Evolutionary conservation across 768 basidiomycete genomes (phyloP).

Genomic region (Podaxis sp.): DNA sequence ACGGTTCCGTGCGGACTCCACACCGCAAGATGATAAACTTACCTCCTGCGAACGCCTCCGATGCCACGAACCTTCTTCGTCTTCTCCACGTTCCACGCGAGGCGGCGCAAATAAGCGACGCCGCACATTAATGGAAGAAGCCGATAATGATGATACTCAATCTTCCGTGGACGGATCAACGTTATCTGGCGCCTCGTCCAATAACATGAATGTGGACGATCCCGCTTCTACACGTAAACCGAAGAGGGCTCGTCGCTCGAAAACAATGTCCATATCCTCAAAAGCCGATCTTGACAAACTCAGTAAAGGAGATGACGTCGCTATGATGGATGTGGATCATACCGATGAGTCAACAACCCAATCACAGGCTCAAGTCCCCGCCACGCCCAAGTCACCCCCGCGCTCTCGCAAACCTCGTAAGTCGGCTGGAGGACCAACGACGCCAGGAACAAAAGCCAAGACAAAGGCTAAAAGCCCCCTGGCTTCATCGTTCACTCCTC

Average conservation of each 20-base stretch:
- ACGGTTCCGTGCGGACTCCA: slow-evolving; percentile 76
- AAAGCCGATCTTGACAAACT: neutral
- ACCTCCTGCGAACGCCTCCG: slow-evolving; percentile 54
- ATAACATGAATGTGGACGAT: slow-evolving; percentile 14
- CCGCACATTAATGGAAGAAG: slow-evolving; percentile 20
- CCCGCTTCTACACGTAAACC: slow-evolving; percentile 4
- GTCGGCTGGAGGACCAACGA: slow-evolving; percentile 3
- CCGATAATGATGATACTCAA: slow-evolving; percentile 14
- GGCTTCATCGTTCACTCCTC: slow-evolving; percentile 11
- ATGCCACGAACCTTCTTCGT: slow-evolving; percentile 47
- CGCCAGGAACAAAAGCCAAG: slow-evolving; percentile 11
- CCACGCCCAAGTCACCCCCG: slow-evolving; percentile 15
- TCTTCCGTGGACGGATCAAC: slow-evolving; percentile 12
- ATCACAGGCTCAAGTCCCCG: slow-evolving; percentile 5
- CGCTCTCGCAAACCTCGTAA: slow-evolving; percentile 15
- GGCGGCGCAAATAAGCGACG: slow-evolving; percentile 29
- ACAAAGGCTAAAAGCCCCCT: slow-evolving; percentile 5
- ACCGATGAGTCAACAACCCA: neutral
- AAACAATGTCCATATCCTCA: slow-evolving; percentile 11
- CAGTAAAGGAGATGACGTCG: slow-evolving; percentile 6
- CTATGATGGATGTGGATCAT: slow-evolving; percentile 12
- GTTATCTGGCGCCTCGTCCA: slow-evolving; percentile 5
- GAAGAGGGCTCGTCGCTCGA: slow-evolving; percentile 9
- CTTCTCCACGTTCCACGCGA: slow-evolving; percentile 21
- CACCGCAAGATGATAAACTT: slow-evolving; percentile 65